Evolutionary conservation across 2,329 filamentous ascomycete species (phyloP), one percentile per base, ranked within the genome.

Genomic region (Botryotinia convoluta): DNA sequence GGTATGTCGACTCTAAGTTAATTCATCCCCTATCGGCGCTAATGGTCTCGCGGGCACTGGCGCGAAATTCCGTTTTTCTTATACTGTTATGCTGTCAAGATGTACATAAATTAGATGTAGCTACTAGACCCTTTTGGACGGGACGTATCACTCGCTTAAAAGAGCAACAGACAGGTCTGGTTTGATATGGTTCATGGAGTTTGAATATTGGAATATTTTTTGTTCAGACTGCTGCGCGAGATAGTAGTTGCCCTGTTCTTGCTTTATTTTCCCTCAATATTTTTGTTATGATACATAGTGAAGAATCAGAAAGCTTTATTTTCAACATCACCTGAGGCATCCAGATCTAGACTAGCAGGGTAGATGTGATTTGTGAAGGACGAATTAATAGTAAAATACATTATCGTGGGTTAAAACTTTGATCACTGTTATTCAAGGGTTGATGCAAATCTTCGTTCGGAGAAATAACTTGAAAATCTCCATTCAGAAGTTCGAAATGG

Each of bases 1-100:
- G 14, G 2, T 14, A 14, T 26, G 1, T 51, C n/a, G 12, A n/a
- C 22, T 26, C 4, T 12, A n/a, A n/a, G 0, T n/a, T n/a, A n/a
- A 51, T 12, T 26, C 14, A 5, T 14, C 12, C 4, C 9, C 22
- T n/a, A 51, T 51, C 10, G 4, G 22, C 26, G 48, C 48, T n/a
- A n/a, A 29, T 29, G 12, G 12, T 54, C 26, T 54, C 1, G 26
- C 12, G 26, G 12, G 5, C 12, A 29, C 12, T 54, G 5, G 48
- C 14, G 10, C 4, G 12, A n/a, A 29, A 29, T 16, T 54, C 0
- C 12, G 48, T 16, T 59, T 14, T 12, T 3, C 22, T 26, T 48
- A 22, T 48, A 12, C 10, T 48, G 8, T 14, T 48, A 26, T 12
- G 45, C 45, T 48, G 4, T n/a, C 9, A 2, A 51, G 22, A n/a